A percentile compares a stretch with the other conserved stretches of the same genome.
phyloP scores from a whole-genome alignment of 305 asterid species.

The Galium porrigens region DNA sequence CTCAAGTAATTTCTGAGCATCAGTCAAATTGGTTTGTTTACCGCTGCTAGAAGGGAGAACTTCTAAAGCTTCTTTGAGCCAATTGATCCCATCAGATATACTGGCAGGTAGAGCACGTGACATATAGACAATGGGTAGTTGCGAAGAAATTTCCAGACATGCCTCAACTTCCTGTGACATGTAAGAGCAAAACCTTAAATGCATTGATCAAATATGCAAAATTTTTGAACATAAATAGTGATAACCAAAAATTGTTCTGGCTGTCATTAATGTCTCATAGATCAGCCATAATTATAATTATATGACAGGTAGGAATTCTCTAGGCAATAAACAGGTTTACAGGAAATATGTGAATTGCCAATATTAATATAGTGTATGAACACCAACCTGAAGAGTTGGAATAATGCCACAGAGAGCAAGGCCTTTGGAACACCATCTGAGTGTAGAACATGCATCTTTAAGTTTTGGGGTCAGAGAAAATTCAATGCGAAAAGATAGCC shows the following conservation, averaged over 20 bases:
- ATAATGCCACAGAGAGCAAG: conserved; percentile 34
- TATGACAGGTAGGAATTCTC: background rate
- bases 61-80: conserved; percentile 64
- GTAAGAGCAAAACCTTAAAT: conserved; percentile 8
- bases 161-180: conserved; percentile 55
- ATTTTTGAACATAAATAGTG: background rate
- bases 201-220: background rate
- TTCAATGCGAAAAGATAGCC: conserved; percentile 48
- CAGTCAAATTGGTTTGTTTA: conserved; percentile 32
- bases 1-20: conserved; percentile 47
- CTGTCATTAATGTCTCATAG: too few relatives aligned
- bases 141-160: conserved; percentile 41
- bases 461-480: conserved; percentile 44
- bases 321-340: background rate
- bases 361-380: background rate
- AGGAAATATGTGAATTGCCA: background rate
- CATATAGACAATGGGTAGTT: conserved; percentile 34
- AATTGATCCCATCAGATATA: conserved; percentile 43
- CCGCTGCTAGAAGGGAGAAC: conserved; percentile 34
- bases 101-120: conserved; percentile 38
- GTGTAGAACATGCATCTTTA: conserved; percentile 48
- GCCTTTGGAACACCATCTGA: conserved; percentile 57
- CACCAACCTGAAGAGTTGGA: conserved; percentile 54
- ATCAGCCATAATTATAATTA: background rate
- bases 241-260: background rate